Evolutionary conservation across 1,139 yeast species (phyloP).

Genomic region (Blastobotrys petasosporus): DNA sequence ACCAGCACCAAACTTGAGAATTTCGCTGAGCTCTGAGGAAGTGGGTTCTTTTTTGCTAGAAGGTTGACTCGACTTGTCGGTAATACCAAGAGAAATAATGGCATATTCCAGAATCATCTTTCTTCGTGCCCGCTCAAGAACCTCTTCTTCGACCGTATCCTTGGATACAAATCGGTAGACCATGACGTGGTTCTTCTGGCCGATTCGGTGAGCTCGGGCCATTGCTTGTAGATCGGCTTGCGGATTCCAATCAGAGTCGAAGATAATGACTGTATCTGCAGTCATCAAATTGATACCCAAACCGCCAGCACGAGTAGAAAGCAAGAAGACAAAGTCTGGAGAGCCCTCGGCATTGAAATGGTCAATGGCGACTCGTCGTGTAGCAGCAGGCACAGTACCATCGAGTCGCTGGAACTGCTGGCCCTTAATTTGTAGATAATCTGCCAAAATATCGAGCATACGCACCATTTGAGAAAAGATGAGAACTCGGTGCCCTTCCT

Average conservation of each 20-base stretch:
- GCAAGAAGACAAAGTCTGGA: constrained; percentile 81
- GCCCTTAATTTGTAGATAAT: constrained; percentile 86
- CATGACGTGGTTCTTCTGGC: constrained; percentile 96
- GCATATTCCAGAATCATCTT: constrained; percentile 98
- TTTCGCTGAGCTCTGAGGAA: constrained; percentile 80
- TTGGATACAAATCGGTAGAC: constrained; percentile 94
- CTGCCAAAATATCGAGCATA: constrained; percentile 91
- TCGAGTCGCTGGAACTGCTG: constrained; percentile 86
- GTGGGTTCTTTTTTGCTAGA: constrained; percentile 65
- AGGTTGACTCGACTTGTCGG: constrained; percentile 51
- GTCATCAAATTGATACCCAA: constrained; percentile 97
- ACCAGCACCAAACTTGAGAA: constrained; percentile 96
- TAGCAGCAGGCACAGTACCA: constrained; percentile 94
- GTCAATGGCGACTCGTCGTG: constrained; percentile 89
- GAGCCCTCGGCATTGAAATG: constrained; percentile 95
- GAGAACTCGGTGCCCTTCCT: constrained; percentile 93
- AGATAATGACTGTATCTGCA: constrained; percentile 95
- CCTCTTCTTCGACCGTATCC: constrained; percentile 97
- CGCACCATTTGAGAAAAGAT: constrained; percentile 97
- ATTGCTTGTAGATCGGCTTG: constrained; percentile 98
- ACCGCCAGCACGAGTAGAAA: constrained; percentile 98
- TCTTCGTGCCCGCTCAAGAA: constrained; percentile 90
- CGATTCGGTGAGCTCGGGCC: constrained; percentile 99
- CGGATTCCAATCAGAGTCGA: constrained; percentile 99
- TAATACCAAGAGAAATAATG: constrained; percentile 89